phyloP scores from a whole-genome alignment of 495 filamentous ascomycete species.

The Acidiella bohemica region DNA sequence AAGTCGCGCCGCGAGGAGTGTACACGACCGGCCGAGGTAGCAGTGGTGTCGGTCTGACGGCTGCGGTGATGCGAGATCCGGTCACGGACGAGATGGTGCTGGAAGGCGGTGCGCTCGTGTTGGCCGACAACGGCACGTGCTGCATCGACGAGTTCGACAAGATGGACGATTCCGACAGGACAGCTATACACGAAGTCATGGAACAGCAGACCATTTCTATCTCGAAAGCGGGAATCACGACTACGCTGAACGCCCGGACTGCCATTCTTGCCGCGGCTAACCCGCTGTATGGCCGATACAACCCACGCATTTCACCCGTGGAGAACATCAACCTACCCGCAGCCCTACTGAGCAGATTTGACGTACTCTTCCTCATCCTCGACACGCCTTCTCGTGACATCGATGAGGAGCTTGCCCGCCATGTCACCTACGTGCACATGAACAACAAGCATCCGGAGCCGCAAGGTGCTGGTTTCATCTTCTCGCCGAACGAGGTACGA shows the following conservation, averaged over 20 bases:
- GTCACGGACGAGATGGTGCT: constrained; percentile 98
- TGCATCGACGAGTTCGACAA: constrained; percentile 99
- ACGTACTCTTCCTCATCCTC: constrained; percentile 89
- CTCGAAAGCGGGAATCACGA: constrained; percentile 94
- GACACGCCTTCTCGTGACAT: constrained; percentile 78
- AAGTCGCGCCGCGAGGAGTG: constrained; percentile 91
- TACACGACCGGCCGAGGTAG: constrained; percentile 95
- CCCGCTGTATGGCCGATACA: constrained; percentile 94
- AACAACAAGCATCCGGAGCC: constrained; percentile 84
- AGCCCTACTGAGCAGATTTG: constrained; percentile 89
- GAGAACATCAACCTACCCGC: constrained; percentile 98
- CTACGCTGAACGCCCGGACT: constrained; percentile 87
- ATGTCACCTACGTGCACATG: constrained; percentile 97
- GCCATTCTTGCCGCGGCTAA: constrained; percentile 97
- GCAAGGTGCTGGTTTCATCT: constrained; percentile 46
- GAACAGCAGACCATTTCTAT: constrained; percentile 99
- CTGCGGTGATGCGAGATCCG: constrained; percentile 95
- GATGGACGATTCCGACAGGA: constrained; percentile 94
- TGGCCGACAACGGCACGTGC: constrained; percentile 97
- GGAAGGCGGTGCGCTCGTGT: constrained; percentile 87
- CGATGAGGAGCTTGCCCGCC: constrained; percentile 85
- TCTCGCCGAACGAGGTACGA: constrained; percentile 81
- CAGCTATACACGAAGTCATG: constrained; percentile 99
- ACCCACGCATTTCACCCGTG: constrained; percentile 87
- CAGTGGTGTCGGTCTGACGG: constrained; percentile 92